Evolutionary conservation across 2,329 filamentous ascomycete species (phyloP).

Genomic region (Monosporascus sp.): DNA sequence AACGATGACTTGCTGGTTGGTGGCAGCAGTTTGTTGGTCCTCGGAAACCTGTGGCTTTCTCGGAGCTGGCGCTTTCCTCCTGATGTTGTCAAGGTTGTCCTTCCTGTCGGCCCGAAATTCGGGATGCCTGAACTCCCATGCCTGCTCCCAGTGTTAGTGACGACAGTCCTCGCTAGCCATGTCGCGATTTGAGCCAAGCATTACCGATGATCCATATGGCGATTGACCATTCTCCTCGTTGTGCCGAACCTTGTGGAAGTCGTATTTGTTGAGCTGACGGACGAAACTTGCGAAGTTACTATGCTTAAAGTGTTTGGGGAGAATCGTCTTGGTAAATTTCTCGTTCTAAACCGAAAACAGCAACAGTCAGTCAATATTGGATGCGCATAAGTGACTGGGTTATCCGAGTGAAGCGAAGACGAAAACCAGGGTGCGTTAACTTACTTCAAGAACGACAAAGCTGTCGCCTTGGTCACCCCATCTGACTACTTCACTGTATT

Average conservation of each 20-base stretch:
- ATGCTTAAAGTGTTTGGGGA: conserved; percentile 82
- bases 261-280: conserved; percentile 72
- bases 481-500: conserved; percentile 85
- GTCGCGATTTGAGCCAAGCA: conserved; percentile 23
- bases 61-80: conserved; percentile 87
- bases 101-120: conserved; percentile 96
- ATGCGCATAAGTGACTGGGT: conserved; percentile 1
- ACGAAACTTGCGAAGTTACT: conserved; percentile 79
- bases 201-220: conserved; percentile 73
- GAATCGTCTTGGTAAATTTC: conserved; percentile 77
- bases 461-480: conserved; percentile 95
- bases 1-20: conserved; percentile 82
- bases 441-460: conserved; percentile 94
- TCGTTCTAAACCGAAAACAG: conserved; percentile 62
- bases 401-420: conserved; percentile 2
- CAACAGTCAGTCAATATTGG: conserved; percentile 11
- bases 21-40: conserved; percentile 65
- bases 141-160: conserved; percentile 43
- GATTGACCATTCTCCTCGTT: conserved; percentile 81
- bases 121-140: conserved; percentile 96
- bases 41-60: conserved; percentile 63
- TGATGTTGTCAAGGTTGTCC: conserved; percentile 92
- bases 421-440: conserved; percentile 9
- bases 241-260: conserved; percentile 85
- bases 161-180: neutral